phyloP scores from a whole-genome alignment of 2,329 filamentous ascomycete genomes.

The Bisporella sp. region DNA sequence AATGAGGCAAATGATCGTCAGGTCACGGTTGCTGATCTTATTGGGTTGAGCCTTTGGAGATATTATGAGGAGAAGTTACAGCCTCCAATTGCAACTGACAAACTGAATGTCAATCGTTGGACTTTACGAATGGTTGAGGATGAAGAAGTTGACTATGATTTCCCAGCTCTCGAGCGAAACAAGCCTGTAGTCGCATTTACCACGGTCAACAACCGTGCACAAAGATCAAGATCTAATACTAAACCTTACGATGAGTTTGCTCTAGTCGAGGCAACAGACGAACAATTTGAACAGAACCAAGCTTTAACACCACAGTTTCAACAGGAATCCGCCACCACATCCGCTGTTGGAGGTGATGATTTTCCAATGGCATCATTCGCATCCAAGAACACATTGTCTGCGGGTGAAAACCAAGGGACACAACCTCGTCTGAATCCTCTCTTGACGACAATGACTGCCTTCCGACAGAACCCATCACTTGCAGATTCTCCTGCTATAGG shows the following conservation, averaged over 20 bases:
- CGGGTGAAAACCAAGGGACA: constrained; percentile 25
- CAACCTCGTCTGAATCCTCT: constrained; percentile 46
- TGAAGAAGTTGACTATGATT: constrained; percentile 79
- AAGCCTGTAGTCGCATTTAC: constrained; percentile 73
- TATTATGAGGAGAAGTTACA: constrained; percentile 72
- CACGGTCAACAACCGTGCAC: constrained; percentile 68
- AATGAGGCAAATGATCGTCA: constrained; percentile 54
- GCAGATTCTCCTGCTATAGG: constrained; percentile 48
- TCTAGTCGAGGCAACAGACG: constrained; percentile 63
- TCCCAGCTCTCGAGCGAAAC: constrained; percentile 68
- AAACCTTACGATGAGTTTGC: constrained; percentile 80
- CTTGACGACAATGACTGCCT: constrained; percentile 47
- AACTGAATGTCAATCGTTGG: constrained; percentile 76
- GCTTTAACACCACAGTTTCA: constrained; percentile 59
- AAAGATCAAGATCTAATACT: constrained; percentile 56
- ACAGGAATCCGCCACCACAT: constrained; percentile 38
- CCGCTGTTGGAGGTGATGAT: constrained; percentile 35
- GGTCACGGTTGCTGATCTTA: constrained; percentile 72
- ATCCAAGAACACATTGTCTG: constrained; percentile 14
- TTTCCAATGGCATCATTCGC: constrained; percentile 30
- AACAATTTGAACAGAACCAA: constrained; percentile 64
- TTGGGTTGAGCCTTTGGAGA: constrained; percentile 70
- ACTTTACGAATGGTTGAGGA: constrained; percentile 78
- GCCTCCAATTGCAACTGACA: constrained; percentile 55
- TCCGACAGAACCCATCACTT: constrained; percentile 44